Base-by-base conservation (phyloP, 108 stramenopile genomes). In the Nitzschia palea region DNA sequence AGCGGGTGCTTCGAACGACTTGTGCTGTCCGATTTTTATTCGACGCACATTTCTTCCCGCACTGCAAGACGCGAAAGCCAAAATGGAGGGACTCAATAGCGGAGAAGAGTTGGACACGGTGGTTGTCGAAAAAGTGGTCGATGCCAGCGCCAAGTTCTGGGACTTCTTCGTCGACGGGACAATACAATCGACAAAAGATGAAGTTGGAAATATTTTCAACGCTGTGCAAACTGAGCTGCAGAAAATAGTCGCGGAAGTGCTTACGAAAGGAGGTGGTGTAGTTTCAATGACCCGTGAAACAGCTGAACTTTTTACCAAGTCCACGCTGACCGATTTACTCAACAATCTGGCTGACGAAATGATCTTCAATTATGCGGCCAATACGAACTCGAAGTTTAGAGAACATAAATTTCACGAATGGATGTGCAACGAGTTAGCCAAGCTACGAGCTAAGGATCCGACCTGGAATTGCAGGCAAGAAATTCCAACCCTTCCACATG, bases 331-430 rank as follows among this genome's bases (percentile, higher is more conserved):
- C 1, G 73, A 80, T 26, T 27, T 43, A 42, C 29, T 51, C 73
- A 8, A 62, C 26, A 53, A 36, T 22, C 65, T 93, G 25, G 70
- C 70, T 0, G 83, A 89, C 42, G 79, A 86, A 44, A 74, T 90
- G 32, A 31, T 86, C 23, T 81, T 78, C 65, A 88, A 89, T 29
- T 94, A 90, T 56, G 80, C 82, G 10, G 62, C 78, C 8, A 79
- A 79, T 27, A 35, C 42, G 4, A 74, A 81, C 65, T 64, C 83
- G 23, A 83, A 90, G 52, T 94, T 86, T 74, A 75, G 78, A 27
- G 86, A 81, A 40, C 84, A 89, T 67, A 83, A 86, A 20, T 76
- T 90, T 56, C 86, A 94, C 53, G 92, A 94, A 68, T 86, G 84
- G 87, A 68, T 86, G 44, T 90, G 86, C 52, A 63, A 62, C 35